Percentiles rank a stretch among this genome's conserved stretches.
Conservation (phyloP, 176 grass and related monocot genomes). For the sorghum (Sorghum bicolor) region Sorghum_bicolor_NCBIv3 NC_012878.2:59170501-59171000, state of each 20-base stretch:
- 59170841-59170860: slow-evolving; percentile 16
- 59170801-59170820: slow-evolving; percentile 2
- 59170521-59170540: slow-evolving; percentile 30
- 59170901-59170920: slow-evolving; percentile 16
- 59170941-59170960: slow-evolving; percentile 9
- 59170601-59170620: slow-evolving; percentile 2
- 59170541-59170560: background rate
- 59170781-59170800: slow-evolving; percentile 8
- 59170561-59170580: background rate
- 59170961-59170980: slow-evolving; percentile 15
- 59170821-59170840: background rate
- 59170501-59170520: slow-evolving; percentile 53
- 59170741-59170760: slow-evolving; percentile 16
- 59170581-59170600: background rate
- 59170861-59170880: slow-evolving; percentile 10
- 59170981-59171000: slow-evolving; percentile 36
- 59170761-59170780: background rate
- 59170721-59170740: background rate
- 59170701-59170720: background rate
- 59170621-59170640: background rate
- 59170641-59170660: background rate
- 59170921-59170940: slow-evolving; percentile 33
- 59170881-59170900: background rate
- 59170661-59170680: background rate
- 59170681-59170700: background rate